These are phyloP conservation scores for Aspergillus sp. DNA, from an alignment of 2,329 filamentous ascomycete species.

Conservation along the genomic window DNA sequence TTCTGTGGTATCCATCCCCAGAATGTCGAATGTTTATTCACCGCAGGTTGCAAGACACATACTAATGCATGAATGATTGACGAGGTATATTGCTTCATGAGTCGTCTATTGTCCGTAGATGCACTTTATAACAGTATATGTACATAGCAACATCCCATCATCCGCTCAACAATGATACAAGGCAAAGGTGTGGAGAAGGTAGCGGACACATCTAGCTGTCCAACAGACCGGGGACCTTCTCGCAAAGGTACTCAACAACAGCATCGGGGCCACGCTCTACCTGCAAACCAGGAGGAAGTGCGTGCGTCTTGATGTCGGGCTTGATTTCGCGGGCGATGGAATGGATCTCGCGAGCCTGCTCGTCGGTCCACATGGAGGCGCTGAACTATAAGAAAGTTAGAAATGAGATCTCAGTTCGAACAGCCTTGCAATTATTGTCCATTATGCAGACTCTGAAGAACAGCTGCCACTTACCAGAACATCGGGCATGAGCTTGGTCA, in stretches of 20 bases:
- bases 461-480: constrained; percentile 46
- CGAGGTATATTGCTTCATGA: not conserved
- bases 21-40: too few relatives aligned
- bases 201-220: constrained; percentile 21
- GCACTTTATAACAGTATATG: constrained; percentile 1
- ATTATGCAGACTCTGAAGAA: not conserved
- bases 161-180: not conserved
- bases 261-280: constrained; percentile 42
- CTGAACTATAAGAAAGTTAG: constrained; percentile 50
- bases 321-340: constrained; percentile 34
- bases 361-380: constrained; percentile 57
- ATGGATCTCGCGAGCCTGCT: constrained; percentile 38
- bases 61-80: not conserved
- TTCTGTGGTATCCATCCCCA: too few relatives aligned
- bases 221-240: constrained; percentile 40
- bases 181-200: not conserved
- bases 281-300: constrained; percentile 42
- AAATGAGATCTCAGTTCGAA: constrained; percentile 27
- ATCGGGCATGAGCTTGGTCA: constrained; percentile 53
- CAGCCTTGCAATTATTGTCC: constrained; percentile 20
- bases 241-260: constrained; percentile 41
- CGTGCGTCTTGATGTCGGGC: constrained; percentile 42
- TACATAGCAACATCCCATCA: not conserved
- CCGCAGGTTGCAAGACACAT: not conserved
- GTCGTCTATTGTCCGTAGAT: not conserved